phyloP scores from a whole-genome alignment of 2,329 filamentous ascomycete genomes.

The Botrytis deweyae region DNA sequence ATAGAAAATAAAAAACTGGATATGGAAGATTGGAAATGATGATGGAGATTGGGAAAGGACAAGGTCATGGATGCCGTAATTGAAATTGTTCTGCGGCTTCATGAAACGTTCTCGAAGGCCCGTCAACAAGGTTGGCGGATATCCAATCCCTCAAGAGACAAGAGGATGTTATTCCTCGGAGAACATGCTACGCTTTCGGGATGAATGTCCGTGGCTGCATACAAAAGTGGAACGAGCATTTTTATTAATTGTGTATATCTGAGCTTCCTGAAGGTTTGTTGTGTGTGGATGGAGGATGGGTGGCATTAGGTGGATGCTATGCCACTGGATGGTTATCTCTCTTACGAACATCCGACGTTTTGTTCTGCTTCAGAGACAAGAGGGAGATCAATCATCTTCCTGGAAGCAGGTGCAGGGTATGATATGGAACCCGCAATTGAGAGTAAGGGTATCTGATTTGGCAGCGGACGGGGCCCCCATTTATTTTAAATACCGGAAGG shows the following conservation, averaged over 20 bases:
- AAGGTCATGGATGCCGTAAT: conserved; percentile 10
- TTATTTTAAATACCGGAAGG: not conserved
- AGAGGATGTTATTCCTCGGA: not conserved
- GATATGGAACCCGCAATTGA: not conserved
- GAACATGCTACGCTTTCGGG: not conserved
- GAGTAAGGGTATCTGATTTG: not conserved
- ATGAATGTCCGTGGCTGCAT: conserved; percentile 2
- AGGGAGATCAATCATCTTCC: conserved; percentile 16
- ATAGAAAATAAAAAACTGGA: not conserved
- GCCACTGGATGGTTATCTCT: conserved; percentile 22
- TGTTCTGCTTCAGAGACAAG: conserved; percentile 7
- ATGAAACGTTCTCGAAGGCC: conserved; percentile 39
- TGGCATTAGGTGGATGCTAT: not conserved
- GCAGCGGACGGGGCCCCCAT: conserved; percentile 6
- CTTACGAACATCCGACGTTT: conserved; percentile 10
- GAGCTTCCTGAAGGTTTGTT: not conserved
- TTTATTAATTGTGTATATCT: not conserved
- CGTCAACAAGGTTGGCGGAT: conserved; percentile 32
- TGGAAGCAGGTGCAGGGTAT: not conserved
- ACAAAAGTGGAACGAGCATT: not conserved
- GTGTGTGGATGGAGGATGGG: not conserved
- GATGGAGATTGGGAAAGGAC: not conserved
- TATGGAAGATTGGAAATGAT: conserved; percentile 4
- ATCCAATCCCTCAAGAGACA: not conserved
- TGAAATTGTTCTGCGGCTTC: conserved; percentile 12